Base-by-base conservation (phyloP, 176 grass and related monocot species). In the Olyra latifolia region DNA sequence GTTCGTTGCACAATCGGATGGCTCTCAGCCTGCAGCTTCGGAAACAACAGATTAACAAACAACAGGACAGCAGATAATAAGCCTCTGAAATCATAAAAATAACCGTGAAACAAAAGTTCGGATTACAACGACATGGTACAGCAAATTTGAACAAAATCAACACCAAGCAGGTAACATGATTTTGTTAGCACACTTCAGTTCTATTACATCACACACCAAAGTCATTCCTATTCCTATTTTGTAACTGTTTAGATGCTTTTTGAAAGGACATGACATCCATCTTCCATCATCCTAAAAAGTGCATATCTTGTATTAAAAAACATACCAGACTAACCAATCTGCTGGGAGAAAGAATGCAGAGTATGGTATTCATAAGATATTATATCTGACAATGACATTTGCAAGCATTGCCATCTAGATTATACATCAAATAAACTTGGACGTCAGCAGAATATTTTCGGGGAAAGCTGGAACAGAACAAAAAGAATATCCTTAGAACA, bases 221-320 rank as follows among this genome's bases (percentile, higher is more conserved):
- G 6, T 24, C 47, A 73, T 47, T 12, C 13, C 11, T 15, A 27
- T 74, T 66, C 30, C 40, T 25, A 39, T 27, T 19, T 13, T 35
- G 73, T 45, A 41, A 50, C 76, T 54, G 24, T 80, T 80, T 39
- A 88, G 35, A 88, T 32, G 17, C 76, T 84, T 69, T 43, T 84
- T 32, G 62, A 23, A 35, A 88, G 81, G 52, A 45, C 35, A 72
- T 85, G 66, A 54, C 62, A 69, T 62, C 76, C 87, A 81, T 85
- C 70, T 38, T 81, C 39, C 22, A 45, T 24, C 65, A 39, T 76
- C 71, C 15, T 56, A 20, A 85, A 56, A n/a, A n/a, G 20, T 61
- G 46, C 4, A 49, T 62, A 62, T 76, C 87, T 76, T 89, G 87
- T 61, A 24, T 43, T 43, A 49, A 79, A 62, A 69, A 63, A 17